A percentile compares a stretch with the other conserved stretches of the same genome.
phyloP scores from a whole-genome alignment of 75 land plant genomes.

The Chamaecyparis obtusa region DNA sequence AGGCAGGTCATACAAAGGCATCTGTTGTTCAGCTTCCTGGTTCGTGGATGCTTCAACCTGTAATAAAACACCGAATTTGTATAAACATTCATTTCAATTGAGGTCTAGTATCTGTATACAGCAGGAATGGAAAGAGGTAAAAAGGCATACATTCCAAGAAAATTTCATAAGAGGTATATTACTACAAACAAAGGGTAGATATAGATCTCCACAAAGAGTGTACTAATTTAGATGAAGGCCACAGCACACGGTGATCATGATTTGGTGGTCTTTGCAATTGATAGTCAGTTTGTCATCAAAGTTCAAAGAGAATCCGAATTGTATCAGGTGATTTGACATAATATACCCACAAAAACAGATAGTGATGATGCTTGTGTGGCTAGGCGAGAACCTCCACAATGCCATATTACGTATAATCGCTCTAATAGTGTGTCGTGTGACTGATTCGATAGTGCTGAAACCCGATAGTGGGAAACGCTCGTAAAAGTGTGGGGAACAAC shows the following conservation, averaged over 20 bases:
- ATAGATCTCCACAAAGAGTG: neutral
- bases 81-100: neutral
- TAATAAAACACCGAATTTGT: neutral
- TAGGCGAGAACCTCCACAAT: neutral
- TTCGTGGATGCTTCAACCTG: slow-evolving; percentile 82
- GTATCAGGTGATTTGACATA: neutral
- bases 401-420: neutral
- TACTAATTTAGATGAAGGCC: neutral
- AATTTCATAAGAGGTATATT: neutral
- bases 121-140: neutral
- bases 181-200: neutral
- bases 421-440: neutral
- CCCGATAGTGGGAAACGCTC: neutral
- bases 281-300: neutral
- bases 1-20: slow-evolving; percentile 38
- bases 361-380: neutral
- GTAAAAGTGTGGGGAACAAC: neutral
- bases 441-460: neutral
- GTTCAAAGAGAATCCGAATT: neutral
- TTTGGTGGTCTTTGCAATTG: neutral
- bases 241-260: neutral
- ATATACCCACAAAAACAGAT: neutral
- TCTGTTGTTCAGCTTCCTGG: slow-evolving; percentile 59
- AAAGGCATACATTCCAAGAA: neutral
- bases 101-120: neutral